phyloP scores from a whole-genome alignment of 768 basidiomycete genomes.

The Naganishia antarctica region DNA sequence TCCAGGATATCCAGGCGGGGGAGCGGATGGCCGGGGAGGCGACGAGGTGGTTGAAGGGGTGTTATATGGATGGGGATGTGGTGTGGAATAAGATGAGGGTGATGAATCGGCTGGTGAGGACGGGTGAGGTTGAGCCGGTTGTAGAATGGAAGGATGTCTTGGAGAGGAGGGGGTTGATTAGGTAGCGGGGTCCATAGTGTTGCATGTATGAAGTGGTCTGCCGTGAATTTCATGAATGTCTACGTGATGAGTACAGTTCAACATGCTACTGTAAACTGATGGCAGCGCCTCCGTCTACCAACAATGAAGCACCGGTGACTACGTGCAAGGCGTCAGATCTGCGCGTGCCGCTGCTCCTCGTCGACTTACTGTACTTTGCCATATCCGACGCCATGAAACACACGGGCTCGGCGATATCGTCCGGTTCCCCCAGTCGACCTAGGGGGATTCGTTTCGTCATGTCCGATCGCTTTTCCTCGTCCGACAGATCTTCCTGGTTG shows the following conservation, averaged over 20 bases:
- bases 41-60: constrained; percentile 82
- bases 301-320: constrained; percentile 61
- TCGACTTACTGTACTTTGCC: constrained; percentile 56
- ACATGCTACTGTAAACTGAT: constrained; percentile 60
- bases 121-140: constrained; percentile 10
- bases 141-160: constrained; percentile 4
- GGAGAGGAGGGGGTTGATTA: neutral
- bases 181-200: neutral
- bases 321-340: constrained; percentile 1
- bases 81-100: constrained; percentile 53
- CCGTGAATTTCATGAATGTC: no score
- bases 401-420: constrained; percentile 69
- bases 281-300: constrained; percentile 70
- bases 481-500: constrained; percentile 68
- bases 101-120: constrained; percentile 16
- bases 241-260: neutral
- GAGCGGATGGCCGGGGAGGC: constrained; percentile 50
- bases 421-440: constrained; percentile 64
- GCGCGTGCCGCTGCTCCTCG: neutral
- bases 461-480: constrained; percentile 58
- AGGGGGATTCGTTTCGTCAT: constrained; percentile 65
- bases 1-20: constrained; percentile 52
- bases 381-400: constrained; percentile 70
- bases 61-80: constrained; percentile 56
- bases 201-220: no score